phyloP scores from a whole-genome alignment of 2,329 filamentous ascomycete genomes.

The Xylaria sp. region DNA sequence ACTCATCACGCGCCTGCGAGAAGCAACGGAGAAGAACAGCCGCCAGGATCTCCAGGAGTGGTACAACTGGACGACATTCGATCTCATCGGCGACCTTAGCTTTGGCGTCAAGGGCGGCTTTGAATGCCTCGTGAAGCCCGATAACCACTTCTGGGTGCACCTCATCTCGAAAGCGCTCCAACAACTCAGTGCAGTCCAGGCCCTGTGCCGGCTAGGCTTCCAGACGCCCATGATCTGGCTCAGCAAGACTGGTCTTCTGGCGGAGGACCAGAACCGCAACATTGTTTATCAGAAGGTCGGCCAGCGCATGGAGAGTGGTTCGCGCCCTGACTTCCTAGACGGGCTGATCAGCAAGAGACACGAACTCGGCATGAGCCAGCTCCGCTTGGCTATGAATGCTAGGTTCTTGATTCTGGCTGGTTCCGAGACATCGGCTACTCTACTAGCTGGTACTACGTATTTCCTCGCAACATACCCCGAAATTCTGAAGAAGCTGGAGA shows the following conservation, averaged over 20 bases:
- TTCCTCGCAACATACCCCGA: constrained; percentile 33
- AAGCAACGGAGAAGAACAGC: neutral
- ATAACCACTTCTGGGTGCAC: constrained; percentile 19
- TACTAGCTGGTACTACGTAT: constrained; percentile 24
- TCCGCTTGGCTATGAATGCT: constrained; percentile 1
- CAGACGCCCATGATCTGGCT: neutral
- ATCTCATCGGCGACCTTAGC: constrained; percentile 22
- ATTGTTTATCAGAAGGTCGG: constrained; percentile 3
- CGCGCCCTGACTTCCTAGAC: constrained; percentile 14
- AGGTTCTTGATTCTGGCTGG: constrained; percentile 6
- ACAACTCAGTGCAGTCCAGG: neutral
- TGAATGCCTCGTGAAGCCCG: constrained; percentile 14
- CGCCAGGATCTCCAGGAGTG: constrained; percentile 13
- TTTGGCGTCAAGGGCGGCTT: constrained; percentile 18
- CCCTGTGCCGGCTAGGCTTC: neutral
- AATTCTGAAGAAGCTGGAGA: constrained; percentile 29
- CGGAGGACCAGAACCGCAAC: neutral
- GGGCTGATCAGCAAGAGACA: constrained; percentile 9
- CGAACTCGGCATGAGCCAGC: neutral
- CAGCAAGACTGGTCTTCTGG: neutral
- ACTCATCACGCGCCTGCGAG: constrained; percentile 15
- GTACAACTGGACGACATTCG: constrained; percentile 23
- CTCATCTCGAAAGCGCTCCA: neutral
- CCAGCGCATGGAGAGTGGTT: neutral
- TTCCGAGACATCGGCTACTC: constrained; percentile 13